Conservation (phyloP, 1,284 basidiomycete genomes). For the Moesziomyces sp. region DNA sequence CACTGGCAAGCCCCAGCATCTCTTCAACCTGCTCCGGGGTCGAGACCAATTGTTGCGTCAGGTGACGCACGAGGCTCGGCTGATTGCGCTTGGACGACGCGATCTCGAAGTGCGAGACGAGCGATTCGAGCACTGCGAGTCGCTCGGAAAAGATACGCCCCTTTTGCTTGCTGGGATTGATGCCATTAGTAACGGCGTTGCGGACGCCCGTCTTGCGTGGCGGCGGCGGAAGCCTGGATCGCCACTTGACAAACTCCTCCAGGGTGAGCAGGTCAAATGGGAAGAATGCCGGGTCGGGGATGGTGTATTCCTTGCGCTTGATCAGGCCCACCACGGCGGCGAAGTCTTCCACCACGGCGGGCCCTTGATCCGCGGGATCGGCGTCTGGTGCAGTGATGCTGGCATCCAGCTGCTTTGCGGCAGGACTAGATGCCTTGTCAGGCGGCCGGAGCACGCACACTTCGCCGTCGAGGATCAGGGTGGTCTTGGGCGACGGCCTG, state of each 20-base stretch:
- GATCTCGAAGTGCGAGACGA: conserved; percentile 23
- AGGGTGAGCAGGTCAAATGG: conserved; percentile 54
- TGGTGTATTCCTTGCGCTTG: conserved; percentile 28
- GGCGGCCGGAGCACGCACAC: conserved; percentile 43
- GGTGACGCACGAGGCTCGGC: conserved; percentile 23
- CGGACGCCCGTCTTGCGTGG: neutral
- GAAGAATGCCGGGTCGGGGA: conserved; percentile 42
- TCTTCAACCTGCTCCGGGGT: conserved; percentile 10
- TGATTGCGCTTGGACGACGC: conserved; percentile 5
- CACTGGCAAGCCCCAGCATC: conserved; percentile 23
- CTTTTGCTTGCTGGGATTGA: neutral
- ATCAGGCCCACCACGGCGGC: conserved; percentile 38
- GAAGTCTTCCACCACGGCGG: conserved; percentile 50
- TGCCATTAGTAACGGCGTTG: neutral
- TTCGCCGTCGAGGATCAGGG: conserved; percentile 57
- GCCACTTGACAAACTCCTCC: conserved; percentile 49
- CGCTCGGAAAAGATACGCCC: conserved; percentile 31
- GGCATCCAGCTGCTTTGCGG: conserved; percentile 23
- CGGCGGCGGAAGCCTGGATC: neutral
- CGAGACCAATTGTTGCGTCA: conserved; percentile 37
- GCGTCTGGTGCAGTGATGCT: neutral
- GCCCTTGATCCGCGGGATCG: neutral
- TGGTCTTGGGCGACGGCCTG: conserved; percentile 3
- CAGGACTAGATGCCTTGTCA: conserved; percentile 30
- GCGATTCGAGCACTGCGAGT: conserved; percentile 13